Base-by-base conservation (phyloP, 1,284 basidiomycete species). In the Mycena sp. region DNA sequence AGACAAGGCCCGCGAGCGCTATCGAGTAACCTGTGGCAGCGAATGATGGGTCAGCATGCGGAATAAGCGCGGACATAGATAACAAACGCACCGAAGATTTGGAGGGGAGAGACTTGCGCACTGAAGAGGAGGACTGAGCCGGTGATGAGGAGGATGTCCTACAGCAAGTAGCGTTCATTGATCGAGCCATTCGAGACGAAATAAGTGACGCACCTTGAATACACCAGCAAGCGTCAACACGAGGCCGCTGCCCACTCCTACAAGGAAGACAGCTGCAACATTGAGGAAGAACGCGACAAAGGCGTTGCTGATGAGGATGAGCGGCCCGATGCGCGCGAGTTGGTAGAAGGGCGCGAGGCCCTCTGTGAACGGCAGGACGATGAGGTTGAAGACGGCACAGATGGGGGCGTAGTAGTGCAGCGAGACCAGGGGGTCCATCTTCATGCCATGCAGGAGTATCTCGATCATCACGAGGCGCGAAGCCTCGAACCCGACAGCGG, bases 341-440 rank as follows among this genome's bases (percentile, higher is more conserved):
- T 88, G 87, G 73, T 89, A 89, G 82, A 98, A 95, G 0, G 96
- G 96, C 59, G 85, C 91, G 23, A 96, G 79, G 9, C 96, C 96
- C 78, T 98, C 96, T 1, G 92, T 93, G 80, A 98, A 92, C 26
- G 95, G 93, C 28, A 98, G 78, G 61, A 96, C 82, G 59, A 85
- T 74, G 37, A 94, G 85, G 80, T 98, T 99, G 82, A 99, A 92
- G 64, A 85, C 77, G 2, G 96, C 96, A 76, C 97, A 99, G 58
- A 99, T 93, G 17, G 94, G 94, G 10, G 94, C 94, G 76, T 95
- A 96, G 84, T 98, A 99, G 82, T 98, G 94, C 59, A 99, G 82
- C 32, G 95, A 98, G 26, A 97, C 95, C 29, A 98, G 86, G 3
- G 96, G 96, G 78, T 98, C 95, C 96, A 98, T 95, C 83, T 98